Evolutionary conservation across 2,329 filamentous ascomycete genomes (phyloP), one percentile per base, ranked within the genome.

Genomic region (Hypomyces perniciosus): DNA sequence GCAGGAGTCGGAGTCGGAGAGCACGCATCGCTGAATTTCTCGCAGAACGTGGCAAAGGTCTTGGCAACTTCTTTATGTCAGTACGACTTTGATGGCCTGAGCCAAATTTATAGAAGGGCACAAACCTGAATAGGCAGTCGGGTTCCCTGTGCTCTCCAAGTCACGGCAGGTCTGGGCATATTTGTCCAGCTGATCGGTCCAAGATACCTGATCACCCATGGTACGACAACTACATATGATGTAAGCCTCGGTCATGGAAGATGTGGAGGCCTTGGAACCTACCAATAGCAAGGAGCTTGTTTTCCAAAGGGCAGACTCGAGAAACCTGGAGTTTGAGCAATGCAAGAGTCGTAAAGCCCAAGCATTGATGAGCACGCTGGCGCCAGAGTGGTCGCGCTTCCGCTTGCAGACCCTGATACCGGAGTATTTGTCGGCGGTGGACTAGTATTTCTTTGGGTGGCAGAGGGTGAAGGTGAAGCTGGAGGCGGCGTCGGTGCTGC

Each of bases 231-330:
- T 65, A 42, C 6, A 8, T 13, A 9, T 42, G 13, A 10, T 20
- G 50, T 63, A 28, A 63, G 56, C n/a, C 7, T 35, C 44, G 8
- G 5, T 28, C 10, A 9, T 20, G 12, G 9, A 6, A 51, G 27
- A 13, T 27, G 45, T 30, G 9, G 4, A 31, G 8, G 8, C 31
- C 9, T 26, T 9, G 10, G 8, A 5, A 53, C 64, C 52, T 45
- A 67, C 65, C 65, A 67, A 56, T 64, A 66, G 58, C 65, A 68
- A 13, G 58, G 54, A 13, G 65, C 65, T 43, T 67, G 65, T 30
- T 62, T 56, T 20, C 43, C 54, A 49, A 48, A 58, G 26, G 59
- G 59, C 26, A 64, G 48, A 4, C 54, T 38, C n/a, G 57, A 55
- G 53, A 67, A 68, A 20, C 56, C 55, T 5, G 48, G 49, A 26